Evolutionary conservation across 768 basidiomycete species (phyloP), one percentile per base, ranked within the genome.

Genomic region (Mycena floridula): DNA sequence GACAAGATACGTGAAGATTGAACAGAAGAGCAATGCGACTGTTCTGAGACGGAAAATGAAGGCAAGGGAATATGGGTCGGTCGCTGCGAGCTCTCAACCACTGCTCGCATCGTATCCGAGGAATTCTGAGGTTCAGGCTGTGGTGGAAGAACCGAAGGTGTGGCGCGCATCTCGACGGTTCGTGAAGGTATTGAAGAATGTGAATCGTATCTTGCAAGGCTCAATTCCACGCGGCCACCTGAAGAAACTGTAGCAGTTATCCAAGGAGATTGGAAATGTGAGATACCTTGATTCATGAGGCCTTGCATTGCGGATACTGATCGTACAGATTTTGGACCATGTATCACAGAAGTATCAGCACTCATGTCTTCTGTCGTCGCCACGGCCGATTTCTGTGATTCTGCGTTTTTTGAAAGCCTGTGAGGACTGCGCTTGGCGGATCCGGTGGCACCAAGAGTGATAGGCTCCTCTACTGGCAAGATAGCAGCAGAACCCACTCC

Each of bases 261-360:
- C 9, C n/a, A 24, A 9, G 13, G 7, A 39, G 9, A 23, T 13
- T 18, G 23, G 12, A n/a, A 4, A 47, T 24, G 37, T 5, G 25
- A 52, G 18, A n/a, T 51, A 70, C 76, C 76, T 57, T 77, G 73
- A 41, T 78, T 70, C 74, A 77, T 76, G 16, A 77, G 62, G 39
- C 67, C 67, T 45, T 75, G 71, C 61, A 77, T 55, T 2, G 65
- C 73, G 42, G 71, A 64, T 18, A 56, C 47, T n/a, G 57, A 58
- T 28, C 54, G 47, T 42, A 32, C 28, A 32, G 9, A 32, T 16
- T 32, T 16, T 32, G 28, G n/a, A n/a, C n/a, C n/a, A 9, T 32
- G 9, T 16, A 32, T 32, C 28, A 32, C 9, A 9, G 28, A 16
- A 9, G 28, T 32, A 9, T 32, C 16, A 16, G 16, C 11, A 9